Evolutionary conservation across 306 rosid genomes (phyloP).

Genomic region (Benincasa hispida): DNA sequence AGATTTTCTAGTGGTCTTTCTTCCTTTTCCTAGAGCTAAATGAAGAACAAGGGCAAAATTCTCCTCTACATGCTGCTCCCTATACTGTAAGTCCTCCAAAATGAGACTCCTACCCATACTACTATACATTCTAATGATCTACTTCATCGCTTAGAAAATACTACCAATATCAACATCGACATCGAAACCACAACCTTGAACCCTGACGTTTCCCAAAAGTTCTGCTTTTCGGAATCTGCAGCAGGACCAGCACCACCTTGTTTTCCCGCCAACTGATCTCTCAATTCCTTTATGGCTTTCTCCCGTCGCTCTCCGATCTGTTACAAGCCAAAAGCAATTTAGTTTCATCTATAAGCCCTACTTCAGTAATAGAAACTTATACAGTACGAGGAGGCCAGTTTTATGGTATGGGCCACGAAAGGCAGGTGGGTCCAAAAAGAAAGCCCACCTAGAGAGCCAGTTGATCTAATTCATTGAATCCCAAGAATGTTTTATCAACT

Average conservation of each 20-base stretch:
- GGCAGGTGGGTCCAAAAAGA: constrained; percentile 1
- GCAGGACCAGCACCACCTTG: constrained; percentile 24
- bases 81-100: background rate
- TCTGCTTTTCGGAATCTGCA: constrained; percentile 36
- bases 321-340: background rate
- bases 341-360: background rate
- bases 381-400: background rate
- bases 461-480: background rate
- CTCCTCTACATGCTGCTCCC: background rate
- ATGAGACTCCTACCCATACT: background rate
- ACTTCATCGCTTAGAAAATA: constrained; percentile 70
- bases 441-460: background rate
- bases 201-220: constrained; percentile 79
- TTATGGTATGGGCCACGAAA: background rate
- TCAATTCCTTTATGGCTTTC: constrained; percentile 74
- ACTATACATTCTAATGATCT: constrained; percentile 5
- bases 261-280: constrained; percentile 62
- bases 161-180: constrained; percentile 83
- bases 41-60: background rate
- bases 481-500: background rate
- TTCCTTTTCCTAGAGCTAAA: background rate
- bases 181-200: constrained; percentile 69
- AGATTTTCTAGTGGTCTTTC: background rate
- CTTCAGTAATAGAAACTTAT: background rate
- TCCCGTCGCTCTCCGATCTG: constrained; percentile 92